Evolutionary conservation across 164 flowering plant genomes (phyloP).

Genomic region (Stephania cephalantha): DNA sequence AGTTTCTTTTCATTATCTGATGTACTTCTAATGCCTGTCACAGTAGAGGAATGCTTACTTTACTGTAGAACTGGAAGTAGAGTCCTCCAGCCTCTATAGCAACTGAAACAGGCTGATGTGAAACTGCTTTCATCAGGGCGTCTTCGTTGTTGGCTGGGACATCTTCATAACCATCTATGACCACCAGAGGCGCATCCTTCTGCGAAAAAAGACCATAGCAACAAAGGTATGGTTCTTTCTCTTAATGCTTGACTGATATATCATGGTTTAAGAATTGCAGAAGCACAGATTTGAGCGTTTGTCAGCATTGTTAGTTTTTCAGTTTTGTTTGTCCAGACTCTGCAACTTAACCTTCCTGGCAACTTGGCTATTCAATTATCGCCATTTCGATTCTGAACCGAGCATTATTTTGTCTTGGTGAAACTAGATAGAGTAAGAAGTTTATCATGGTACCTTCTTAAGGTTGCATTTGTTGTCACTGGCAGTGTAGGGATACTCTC

Average conservation of each 20-base stretch:
- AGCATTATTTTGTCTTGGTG: not conserved
- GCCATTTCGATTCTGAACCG: not conserved
- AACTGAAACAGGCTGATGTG: constrained; percentile 28
- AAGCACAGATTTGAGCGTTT: not conserved
- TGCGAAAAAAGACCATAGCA: constrained; percentile 12
- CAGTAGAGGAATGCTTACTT: constrained; percentile 16
- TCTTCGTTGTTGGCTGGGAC: constrained; percentile 22
- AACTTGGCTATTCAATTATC: not conserved
- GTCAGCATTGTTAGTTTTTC: not conserved
- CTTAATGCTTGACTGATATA: too few relatives aligned
- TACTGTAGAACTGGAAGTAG: constrained; percentile 26
- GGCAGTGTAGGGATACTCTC: constrained; percentile 29
- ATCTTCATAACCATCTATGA: constrained; percentile 28
- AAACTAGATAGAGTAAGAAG: not conserved
- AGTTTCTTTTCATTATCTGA: not conserved
- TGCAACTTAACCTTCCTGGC: not conserved
- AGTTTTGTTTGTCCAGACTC: not conserved
- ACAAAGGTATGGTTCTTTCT: not conserved
- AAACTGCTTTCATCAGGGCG: constrained; percentile 26
- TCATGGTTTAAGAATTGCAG: not conserved
- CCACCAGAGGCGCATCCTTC: constrained; percentile 18
- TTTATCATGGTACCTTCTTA: constrained; percentile 13
- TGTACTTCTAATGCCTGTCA: not conserved
- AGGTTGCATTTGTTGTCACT: constrained; percentile 20
- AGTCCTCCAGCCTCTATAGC: constrained; percentile 33